phyloP scores from a whole-genome alignment of 495 filamentous ascomycete genomes.

The Achaetomiella virescens region DNA sequence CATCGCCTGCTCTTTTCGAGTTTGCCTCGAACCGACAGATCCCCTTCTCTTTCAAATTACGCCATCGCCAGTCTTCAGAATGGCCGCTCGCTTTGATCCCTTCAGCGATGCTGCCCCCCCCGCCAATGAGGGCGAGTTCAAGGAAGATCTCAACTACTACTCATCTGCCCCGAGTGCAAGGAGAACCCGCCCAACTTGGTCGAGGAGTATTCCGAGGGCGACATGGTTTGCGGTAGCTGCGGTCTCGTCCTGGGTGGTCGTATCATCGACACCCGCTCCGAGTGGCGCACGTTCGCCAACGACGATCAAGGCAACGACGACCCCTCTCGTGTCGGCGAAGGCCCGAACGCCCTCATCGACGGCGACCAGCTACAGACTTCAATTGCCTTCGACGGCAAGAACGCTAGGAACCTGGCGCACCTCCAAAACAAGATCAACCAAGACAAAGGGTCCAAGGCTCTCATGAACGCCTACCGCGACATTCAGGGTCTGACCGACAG shows the following conservation, averaged over 20 bases:
- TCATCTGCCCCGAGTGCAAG: conserved; percentile 85
- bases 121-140: conserved; percentile 23
- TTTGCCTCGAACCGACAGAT: background rate
- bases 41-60: background rate
- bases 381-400: conserved; percentile 74
- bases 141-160: conserved; percentile 70
- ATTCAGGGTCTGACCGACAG: conserved; percentile 84
- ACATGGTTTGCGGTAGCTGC: conserved; percentile 87
- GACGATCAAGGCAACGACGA: conserved; percentile 93
- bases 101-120: background rate
- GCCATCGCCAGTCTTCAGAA: background rate
- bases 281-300: conserved; percentile 98
- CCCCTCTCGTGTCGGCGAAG: conserved; percentile 95
- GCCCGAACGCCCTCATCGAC: conserved; percentile 76
- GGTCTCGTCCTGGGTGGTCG: conserved; percentile 87
- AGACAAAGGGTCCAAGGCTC: conserved; percentile 68
- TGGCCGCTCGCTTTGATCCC: conserved; percentile 10
- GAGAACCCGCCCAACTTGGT: conserved; percentile 85
- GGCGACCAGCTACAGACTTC: conserved; percentile 88
- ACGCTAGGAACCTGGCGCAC: conserved; percentile 69
- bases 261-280: conserved; percentile 88
- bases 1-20: too few relatives aligned
- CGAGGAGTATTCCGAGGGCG: conserved; percentile 85
- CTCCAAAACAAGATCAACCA: conserved; percentile 85
- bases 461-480: conserved; percentile 79